Conservation (phyloP, 2,329 filamentous ascomycete genomes). For the Ascochyta pisi region DNA sequence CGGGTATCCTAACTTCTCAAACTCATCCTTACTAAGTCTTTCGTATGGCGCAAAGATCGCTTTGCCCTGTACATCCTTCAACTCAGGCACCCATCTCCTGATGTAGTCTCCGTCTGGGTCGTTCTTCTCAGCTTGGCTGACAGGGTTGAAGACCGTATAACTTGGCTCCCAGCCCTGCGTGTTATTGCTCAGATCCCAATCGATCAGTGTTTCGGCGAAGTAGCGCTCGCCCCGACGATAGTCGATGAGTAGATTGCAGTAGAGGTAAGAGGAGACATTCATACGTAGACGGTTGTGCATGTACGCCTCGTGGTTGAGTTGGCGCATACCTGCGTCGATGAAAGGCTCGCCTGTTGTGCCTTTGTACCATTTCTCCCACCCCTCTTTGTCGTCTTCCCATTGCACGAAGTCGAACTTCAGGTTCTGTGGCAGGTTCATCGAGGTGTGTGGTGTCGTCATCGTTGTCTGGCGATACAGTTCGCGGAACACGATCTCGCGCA, state of each 20-base stretch:
- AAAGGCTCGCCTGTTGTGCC: slow-evolving; percentile 58
- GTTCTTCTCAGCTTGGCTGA: slow-evolving; percentile 49
- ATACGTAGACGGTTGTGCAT: slow-evolving; percentile 62
- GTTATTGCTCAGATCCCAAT: slow-evolving; percentile 59
- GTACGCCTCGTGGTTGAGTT: slow-evolving; percentile 57
- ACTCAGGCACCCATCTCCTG: slow-evolving; percentile 48
- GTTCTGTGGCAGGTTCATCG: slow-evolving; percentile 60
- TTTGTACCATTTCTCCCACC: slow-evolving; percentile 58
- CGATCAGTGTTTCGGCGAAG: slow-evolving; percentile 58
- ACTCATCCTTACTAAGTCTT: slow-evolving; percentile 54
- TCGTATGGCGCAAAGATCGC: slow-evolving; percentile 58
- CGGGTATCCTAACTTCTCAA: slow-evolving; percentile 57
- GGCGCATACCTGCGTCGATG: slow-evolving; percentile 60
- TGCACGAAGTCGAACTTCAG: slow-evolving; percentile 60
- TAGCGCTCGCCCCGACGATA: slow-evolving; percentile 59
- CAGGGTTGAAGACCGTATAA: slow-evolving; percentile 58
- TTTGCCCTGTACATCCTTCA: slow-evolving; percentile 53
- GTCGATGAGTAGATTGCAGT: slow-evolving; percentile 58
- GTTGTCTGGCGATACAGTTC: slow-evolving; percentile 60
- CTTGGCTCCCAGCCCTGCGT: slow-evolving; percentile 61
- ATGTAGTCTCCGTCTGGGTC: slow-evolving; percentile 50
- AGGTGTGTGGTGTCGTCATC: slow-evolving; percentile 55
- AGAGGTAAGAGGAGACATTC: slow-evolving; percentile 58
- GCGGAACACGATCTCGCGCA: slow-evolving; percentile 60
- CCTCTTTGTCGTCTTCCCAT: slow-evolving; percentile 60